Percentiles rank a stretch among this genome's conserved stretches.
phyloP scores from a whole-genome alignment of 2,329 filamentous ascomycete genomes.

The Aspergillus fructus region DNA sequence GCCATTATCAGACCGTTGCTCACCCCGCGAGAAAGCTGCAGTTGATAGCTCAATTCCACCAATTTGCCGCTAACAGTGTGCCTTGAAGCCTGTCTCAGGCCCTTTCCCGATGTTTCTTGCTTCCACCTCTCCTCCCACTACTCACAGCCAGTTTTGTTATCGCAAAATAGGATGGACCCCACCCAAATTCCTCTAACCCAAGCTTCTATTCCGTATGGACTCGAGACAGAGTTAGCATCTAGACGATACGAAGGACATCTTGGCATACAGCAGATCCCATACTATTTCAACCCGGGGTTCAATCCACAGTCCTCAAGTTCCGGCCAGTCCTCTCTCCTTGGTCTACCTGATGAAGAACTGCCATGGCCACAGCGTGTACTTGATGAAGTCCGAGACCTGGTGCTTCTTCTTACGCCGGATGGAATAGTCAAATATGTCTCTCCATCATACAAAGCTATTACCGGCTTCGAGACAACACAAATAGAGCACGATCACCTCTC shows the following conservation, averaged over 20 bases:
- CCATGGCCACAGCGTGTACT: constrained; percentile 89
- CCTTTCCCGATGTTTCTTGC: neutral
- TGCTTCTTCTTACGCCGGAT: constrained; percentile 82
- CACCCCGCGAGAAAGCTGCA: constrained; percentile 10
- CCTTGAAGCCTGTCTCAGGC: neutral
- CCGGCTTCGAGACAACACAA: constrained; percentile 71
- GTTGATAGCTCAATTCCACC: constrained; percentile 19
- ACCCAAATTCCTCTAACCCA: constrained; percentile 6
- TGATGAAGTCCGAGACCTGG: constrained; percentile 83
- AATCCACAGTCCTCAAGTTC: constrained; percentile 8
- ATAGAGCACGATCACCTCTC: constrained; percentile 73
- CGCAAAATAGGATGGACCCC: constrained; percentile 5
- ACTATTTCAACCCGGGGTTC: neutral
- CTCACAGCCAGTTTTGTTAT: neutral
- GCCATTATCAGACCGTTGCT: neutral
- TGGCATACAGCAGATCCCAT: neutral
- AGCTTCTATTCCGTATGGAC: neutral
- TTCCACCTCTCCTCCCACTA: neutral
- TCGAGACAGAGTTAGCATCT: constrained; percentile 1
- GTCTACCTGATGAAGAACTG: constrained; percentile 37
- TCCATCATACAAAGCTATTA: constrained; percentile 70
- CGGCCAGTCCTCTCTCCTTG: constrained; percentile 59
- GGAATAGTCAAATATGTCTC: constrained; percentile 85
- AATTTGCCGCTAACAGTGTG: neutral
- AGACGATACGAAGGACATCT: neutral